A percentile compares a stretch with the other conserved stretches of the same genome.
Conservation (phyloP, 176 grass and related monocot genomes). For the Aegilops sharonensis region DNA sequence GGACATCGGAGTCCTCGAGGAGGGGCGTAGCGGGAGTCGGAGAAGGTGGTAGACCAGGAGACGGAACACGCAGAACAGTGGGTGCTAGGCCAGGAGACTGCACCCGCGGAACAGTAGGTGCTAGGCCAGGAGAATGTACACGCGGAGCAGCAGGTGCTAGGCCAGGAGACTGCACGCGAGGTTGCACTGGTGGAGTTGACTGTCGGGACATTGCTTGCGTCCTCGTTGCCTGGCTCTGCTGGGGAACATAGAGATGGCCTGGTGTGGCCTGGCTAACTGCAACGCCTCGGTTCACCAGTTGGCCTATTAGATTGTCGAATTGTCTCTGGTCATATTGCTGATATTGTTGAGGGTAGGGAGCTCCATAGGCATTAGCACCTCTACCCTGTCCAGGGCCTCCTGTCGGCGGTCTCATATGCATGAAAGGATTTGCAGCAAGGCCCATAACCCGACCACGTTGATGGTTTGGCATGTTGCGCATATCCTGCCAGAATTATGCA, state of each 20-base stretch:
- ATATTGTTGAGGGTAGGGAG: constrained; percentile 3
- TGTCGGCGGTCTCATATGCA: neutral
- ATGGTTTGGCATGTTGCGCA: constrained; percentile 23
- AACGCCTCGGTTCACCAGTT: neutral
- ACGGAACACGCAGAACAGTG: neutral
- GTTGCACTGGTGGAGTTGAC: constrained; percentile 5
- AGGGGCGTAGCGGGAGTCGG: neutral
- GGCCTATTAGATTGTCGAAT: constrained; percentile 6
- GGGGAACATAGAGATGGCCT: neutral
- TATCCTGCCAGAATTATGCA: constrained; percentile 45
- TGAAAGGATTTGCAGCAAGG: constrained; percentile 18
- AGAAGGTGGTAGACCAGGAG: neutral
- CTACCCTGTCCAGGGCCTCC: constrained; percentile 31
- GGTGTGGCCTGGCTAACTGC: constrained; percentile 2
- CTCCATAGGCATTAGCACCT: constrained; percentile 40
- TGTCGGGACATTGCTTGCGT: neutral
- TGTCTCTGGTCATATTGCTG: constrained; percentile 8
- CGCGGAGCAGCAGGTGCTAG: neutral
- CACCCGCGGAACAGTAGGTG: no score
- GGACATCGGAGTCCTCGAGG: constrained; percentile 1
- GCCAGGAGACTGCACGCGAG: neutral
- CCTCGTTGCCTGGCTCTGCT: constrained; percentile 25
- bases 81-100: neutral
- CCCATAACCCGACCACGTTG: constrained; percentile 14
- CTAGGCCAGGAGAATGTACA: neutral